Evolutionary conservation across 2,329 filamentous ascomycete species (phyloP).

Genomic region (Fusarium armeniacum): DNA sequence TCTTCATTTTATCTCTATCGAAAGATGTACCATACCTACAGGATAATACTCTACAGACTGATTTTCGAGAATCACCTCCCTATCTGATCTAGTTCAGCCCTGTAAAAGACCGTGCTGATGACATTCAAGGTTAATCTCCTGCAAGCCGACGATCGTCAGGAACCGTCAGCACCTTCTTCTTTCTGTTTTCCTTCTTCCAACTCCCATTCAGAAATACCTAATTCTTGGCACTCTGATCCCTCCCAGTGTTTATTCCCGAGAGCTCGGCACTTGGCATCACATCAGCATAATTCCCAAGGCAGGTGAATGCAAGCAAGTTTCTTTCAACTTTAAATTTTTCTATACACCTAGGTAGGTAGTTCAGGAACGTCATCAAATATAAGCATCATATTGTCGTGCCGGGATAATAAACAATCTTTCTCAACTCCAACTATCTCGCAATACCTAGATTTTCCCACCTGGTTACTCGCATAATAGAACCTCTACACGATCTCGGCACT

Average conservation of each 20-base stretch:
- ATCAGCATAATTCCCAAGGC: neutral
- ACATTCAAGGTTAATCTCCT: neutral
- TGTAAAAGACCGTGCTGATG: slow-evolving; percentile 20
- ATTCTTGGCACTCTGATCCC: slow-evolving; percentile 1
- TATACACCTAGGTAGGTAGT: no score
- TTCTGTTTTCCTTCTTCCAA: neutral
- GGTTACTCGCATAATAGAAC: slow-evolving; percentile 1
- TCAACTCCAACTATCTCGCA: neutral
- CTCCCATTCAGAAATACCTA: neutral
- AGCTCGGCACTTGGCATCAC: neutral
- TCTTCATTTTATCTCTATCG: neutral
- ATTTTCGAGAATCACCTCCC: slow-evolving; percentile 1
- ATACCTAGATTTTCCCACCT: neutral
- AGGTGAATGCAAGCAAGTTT: neutral
- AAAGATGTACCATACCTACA: no score
- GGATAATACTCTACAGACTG: neutral
- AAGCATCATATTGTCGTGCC: neutral
- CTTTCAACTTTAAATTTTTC: neutral
- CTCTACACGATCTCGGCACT: slow-evolving; percentile 14
- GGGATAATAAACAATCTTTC: neutral
- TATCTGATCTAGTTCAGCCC: slow-evolving; percentile 17
- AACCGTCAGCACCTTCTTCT: slow-evolving; percentile 8
- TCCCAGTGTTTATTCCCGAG: slow-evolving; percentile 21
- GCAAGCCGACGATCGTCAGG: slow-evolving; percentile 19
- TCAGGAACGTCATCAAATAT: neutral